Base-by-base conservation (phyloP, 805 yeast species). In the Saccharomycopsis sp. region DNA sequence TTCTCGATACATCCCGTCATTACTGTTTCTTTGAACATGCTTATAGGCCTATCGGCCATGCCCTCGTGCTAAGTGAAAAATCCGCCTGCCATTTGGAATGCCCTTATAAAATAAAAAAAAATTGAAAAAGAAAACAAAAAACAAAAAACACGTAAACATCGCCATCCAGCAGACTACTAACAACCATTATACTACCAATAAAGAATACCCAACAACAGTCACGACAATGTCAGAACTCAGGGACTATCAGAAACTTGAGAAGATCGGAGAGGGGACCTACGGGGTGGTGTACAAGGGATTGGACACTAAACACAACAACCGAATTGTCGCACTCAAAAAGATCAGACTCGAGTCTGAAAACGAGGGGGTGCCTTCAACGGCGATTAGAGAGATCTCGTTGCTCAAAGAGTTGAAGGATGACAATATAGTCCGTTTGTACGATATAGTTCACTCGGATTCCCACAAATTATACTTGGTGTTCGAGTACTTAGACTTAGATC, bases 341-440 rank as follows among this genome's bases (percentile, higher is more conserved):
- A 95, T 94, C 70, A 82, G 98, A 59, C 75, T 94, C 55, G 99
- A 94, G 70, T 89, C 96, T 20, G 99, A 94, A 71, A 96, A 90
- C 71, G 99, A 94, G 71, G 99, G 99, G 18, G 97, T 95, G 21
- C 99, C 99, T 1, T 91, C 97, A 1, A 94, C 99, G 0, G 98
- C 99, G 3, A 94, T 94, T 59, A 80, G 99, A 66, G 99, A 94
- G 70, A 94, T 94, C 65, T 92, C 98, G 1, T 78, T 94, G 51
- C 79, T 94, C 72, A 92, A 94, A 70, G 99, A 94, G 70, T 79
- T 94, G 79, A 82, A 89, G 63, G 97, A 94, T 73, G 96, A 90
- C 61, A 91, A 92, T 71, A 91, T 92, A 55, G 97, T 94, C 23
- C 78, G 96, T 52, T 78, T 94, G 50, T 89, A 85, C 71, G 97